Evolutionary conservation across 2,329 filamentous ascomycete species (phyloP).

Genomic region (Trichoderma sp.): DNA sequence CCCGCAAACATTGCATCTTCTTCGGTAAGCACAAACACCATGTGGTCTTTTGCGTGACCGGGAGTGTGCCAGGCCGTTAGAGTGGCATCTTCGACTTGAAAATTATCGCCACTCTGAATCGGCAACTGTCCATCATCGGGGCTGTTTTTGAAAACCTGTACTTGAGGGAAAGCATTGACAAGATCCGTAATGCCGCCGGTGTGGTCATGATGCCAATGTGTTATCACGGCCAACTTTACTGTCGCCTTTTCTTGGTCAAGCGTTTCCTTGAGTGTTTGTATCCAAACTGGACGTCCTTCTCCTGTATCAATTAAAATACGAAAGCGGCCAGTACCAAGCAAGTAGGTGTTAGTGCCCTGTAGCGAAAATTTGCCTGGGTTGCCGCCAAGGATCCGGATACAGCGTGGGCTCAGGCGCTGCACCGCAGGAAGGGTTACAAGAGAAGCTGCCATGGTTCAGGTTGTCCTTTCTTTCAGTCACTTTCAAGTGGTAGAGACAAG

Average conservation of each 20-base stretch:
- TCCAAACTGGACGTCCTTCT: slow-evolving; percentile 77
- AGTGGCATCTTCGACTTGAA: slow-evolving; percentile 62
- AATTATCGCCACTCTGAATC: slow-evolving; percentile 54
- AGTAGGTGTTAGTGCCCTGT: slow-evolving; percentile 91
- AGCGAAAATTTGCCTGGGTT: slow-evolving; percentile 83
- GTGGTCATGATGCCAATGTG: slow-evolving; percentile 93
- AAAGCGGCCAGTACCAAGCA: slow-evolving; percentile 72
- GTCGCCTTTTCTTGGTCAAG: slow-evolving; percentile 68
- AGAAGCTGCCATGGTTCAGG: background rate
- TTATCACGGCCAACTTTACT: slow-evolving; percentile 72
- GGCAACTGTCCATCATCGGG: slow-evolving; percentile 52
- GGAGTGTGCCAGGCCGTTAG: slow-evolving; percentile 62
- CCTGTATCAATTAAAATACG: slow-evolving; percentile 90
- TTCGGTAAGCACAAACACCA: slow-evolving; percentile 75
- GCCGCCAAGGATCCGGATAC: slow-evolving; percentile 82
- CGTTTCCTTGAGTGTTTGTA: slow-evolving; percentile 61
- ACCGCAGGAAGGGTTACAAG: slow-evolving; percentile 70
- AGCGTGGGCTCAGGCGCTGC: slow-evolving; percentile 73
- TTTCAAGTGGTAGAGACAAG: background rate
- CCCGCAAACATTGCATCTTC: slow-evolving; percentile 84
- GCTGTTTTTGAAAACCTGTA: slow-evolving; percentile 66
- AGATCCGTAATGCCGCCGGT: slow-evolving; percentile 74
- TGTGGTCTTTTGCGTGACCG: slow-evolving; percentile 80
- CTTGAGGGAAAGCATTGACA: slow-evolving; percentile 61
- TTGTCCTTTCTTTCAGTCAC: background rate